Evolutionary conservation across 1,284 basidiomycete genomes (phyloP).

Genomic region (Coriolopsis trogii): DNA sequence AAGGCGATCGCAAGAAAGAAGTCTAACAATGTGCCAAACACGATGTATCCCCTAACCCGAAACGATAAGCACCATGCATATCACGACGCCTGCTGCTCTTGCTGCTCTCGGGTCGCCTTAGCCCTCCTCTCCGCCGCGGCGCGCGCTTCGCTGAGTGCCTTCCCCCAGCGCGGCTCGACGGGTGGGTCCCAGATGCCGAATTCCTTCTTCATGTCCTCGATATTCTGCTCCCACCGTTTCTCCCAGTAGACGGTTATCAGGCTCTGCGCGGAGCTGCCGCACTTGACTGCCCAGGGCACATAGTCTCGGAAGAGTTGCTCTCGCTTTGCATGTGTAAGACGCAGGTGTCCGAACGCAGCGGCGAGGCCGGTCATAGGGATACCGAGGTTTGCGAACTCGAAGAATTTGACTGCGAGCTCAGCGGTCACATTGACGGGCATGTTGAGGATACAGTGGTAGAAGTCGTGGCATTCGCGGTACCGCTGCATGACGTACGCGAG

Average conservation of each 20-base stretch:
- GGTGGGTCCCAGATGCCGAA: conserved; percentile 85
- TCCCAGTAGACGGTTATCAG: conserved; percentile 97
- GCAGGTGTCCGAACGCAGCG: conserved; percentile 74
- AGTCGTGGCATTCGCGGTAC: conserved; percentile 97
- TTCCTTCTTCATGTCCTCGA: conserved; percentile 80
- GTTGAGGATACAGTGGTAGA: conserved; percentile 89
- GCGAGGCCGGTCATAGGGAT: conserved; percentile 89
- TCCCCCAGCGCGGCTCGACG: conserved; percentile 58
- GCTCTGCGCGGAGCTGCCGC: conserved; percentile 73
- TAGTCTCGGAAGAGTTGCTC: conserved; percentile 74
- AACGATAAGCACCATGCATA: no score
- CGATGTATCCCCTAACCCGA: no score
- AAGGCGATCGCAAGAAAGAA: background rate
- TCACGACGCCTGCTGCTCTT: conserved; percentile 2
- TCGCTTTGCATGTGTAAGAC: conserved; percentile 59
- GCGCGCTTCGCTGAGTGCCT: conserved; percentile 58
- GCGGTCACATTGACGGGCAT: conserved; percentile 90
- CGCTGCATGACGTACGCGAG: conserved; percentile 97
- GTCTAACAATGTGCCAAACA: background rate
- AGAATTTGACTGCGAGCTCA: conserved; percentile 95
- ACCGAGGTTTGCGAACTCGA: conserved; percentile 92
- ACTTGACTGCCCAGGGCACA: conserved; percentile 88
- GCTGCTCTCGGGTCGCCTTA: conserved; percentile 9
- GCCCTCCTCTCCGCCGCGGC: conserved; percentile 38
- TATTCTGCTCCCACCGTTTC: conserved; percentile 85